Evolutionary conservation across 805 yeast species (phyloP), one percentile per base, ranked within the genome.

Genomic region (Candida vaughaniae): DNA sequence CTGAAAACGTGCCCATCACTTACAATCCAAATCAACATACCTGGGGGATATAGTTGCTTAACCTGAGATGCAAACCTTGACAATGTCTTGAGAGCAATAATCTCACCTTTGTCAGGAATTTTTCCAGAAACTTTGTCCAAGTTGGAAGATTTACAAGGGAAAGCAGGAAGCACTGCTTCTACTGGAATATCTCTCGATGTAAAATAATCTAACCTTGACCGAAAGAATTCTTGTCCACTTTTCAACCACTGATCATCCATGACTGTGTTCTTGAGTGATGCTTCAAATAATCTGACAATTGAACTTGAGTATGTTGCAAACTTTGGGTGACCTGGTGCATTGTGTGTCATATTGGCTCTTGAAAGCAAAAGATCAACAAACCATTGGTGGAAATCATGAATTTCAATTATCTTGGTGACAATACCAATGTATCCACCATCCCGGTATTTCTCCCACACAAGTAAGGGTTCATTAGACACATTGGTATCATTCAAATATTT

Each of bases 1-100:
- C 80, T 73, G 52, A 78, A 78, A 11, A 78, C 84, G 49, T 78
- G 84, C 0, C 84, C 83, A 47, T 78, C 84, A 51, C 80, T 73
- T 20, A 78, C 81, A 46, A 78, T 75, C 66, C 69, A 72, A 22
- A 77, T 52, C 38, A 71, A 67, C 57, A 77, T 58, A 1, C 83
- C 83, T 1, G 82, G 82, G 1, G 73, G 64, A 54, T 78, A 78
- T 16, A 77, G 39, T 20, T 46, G 37, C 33, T 54, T 49, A 6
- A 66, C 56, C 3, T 38, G 42, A 25, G 39, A 36, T 2, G 66
- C 56, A 48, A 66, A 66, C 4, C 51, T 43, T 25, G 63, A 56
- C 34, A 66, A 52, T 26, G 61, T 51, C 10, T 31, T 38, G 25
- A 66, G 39, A 3, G 70, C 70, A 44, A 66, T 50, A 35, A 51